phyloP scores from a whole-genome alignment of 768 basidiomycete species.

The Kwoniella dejecticola region DNA sequence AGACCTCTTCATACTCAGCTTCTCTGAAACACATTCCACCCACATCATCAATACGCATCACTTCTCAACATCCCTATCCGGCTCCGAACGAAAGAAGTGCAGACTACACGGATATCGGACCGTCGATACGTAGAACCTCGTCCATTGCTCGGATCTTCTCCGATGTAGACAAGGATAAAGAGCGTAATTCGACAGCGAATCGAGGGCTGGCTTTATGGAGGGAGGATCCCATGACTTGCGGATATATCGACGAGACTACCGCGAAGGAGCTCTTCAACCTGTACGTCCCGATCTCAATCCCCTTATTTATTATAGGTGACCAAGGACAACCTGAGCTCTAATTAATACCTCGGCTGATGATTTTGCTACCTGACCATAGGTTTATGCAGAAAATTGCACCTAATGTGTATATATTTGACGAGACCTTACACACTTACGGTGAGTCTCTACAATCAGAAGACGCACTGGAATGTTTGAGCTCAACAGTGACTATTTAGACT shows the following conservation, averaged over 20 bases:
- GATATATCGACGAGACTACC: conserved; percentile 12
- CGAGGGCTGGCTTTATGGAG: background rate
- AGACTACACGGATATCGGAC: conserved; percentile 13
- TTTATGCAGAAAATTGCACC: conserved; percentile 13
- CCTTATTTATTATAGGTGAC: background rate
- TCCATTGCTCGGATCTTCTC: conserved; percentile 14
- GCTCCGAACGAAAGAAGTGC: background rate
- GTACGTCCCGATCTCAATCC: background rate
- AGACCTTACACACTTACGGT: conserved; percentile 11
- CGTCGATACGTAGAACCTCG: conserved; percentile 10
- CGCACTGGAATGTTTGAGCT: too few species aligned
- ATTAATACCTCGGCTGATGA: too few species aligned
- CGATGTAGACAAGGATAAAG: background rate
- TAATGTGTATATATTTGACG: conserved; percentile 14
- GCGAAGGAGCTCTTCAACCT: conserved; percentile 6
- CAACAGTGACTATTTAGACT: background rate
- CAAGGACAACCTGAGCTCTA: too few species aligned
- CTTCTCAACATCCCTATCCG: background rate
- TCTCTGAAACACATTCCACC: background rate
- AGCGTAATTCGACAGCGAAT: background rate
- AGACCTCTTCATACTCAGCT: too few species aligned
- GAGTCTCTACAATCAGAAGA: background rate
- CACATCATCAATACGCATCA: background rate
- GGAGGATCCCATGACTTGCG: conserved; percentile 20
- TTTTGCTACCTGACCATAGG: background rate